A percentile compares a stretch with the other conserved stretches of the same genome.
Conservation (phyloP, 148 eudicot species). For the Nepenthes gracilis region DNA sequence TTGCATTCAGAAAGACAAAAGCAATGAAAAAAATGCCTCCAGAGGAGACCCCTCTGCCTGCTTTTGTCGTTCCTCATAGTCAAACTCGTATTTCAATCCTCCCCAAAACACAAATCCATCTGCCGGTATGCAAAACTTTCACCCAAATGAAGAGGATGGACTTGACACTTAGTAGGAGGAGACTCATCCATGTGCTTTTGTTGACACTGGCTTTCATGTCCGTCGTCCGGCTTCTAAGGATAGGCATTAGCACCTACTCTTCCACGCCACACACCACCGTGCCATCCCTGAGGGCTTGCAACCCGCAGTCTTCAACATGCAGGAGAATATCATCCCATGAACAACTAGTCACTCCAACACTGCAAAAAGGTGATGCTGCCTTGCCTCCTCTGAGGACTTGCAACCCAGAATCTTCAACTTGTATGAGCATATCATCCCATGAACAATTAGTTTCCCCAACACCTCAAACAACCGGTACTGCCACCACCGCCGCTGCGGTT, state of each 20-base stretch:
- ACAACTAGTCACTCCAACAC: no score
- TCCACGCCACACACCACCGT: slow-evolving; percentile 18
- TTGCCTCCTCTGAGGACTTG: not conserved
- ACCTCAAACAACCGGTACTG: no score
- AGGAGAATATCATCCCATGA: not conserved
- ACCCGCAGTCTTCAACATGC: slow-evolving; percentile 8
- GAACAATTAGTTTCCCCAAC: slow-evolving; percentile 1
- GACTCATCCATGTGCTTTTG: slow-evolving; percentile 49
- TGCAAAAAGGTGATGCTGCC: not conserved
- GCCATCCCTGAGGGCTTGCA: not conserved
- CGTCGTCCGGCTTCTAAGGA: slow-evolving; percentile 49
- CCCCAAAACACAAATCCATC: slow-evolving; percentile 11
- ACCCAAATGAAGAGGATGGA: slow-evolving; percentile 24
- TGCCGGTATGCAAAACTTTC: slow-evolving; percentile 5
- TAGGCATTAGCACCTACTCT: slow-evolving; percentile 35
- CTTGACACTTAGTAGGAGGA: slow-evolving; percentile 33
- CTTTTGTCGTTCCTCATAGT: slow-evolving; percentile 11
- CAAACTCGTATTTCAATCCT: slow-evolving; percentile 12
- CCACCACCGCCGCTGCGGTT: slow-evolving; percentile 2
- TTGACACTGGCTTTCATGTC: slow-evolving; percentile 43
- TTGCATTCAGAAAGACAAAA: slow-evolving; percentile 5
- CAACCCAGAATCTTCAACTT: slow-evolving; percentile 3
- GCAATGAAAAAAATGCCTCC: slow-evolving; percentile 37
- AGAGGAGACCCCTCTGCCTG: slow-evolving; percentile 14
- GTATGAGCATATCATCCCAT: not conserved